phyloP scores from a whole-genome alignment of 1,284 basidiomycete species.

The Sphaerobolus stellatus region DNA sequence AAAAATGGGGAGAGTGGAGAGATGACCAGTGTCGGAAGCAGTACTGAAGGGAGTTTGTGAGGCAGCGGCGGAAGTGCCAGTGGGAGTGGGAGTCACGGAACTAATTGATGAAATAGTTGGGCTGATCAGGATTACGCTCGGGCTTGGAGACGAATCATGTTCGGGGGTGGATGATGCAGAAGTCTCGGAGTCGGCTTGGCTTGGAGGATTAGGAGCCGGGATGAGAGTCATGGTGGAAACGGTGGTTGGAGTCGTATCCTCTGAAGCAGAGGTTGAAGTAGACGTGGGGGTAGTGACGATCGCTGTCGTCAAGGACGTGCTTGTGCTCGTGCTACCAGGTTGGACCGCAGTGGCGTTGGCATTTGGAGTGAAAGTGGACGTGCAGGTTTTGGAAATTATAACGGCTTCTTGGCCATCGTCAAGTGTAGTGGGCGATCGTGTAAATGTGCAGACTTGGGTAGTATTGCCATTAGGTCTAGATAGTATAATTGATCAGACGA shows the following conservation, averaged over 20 bases:
- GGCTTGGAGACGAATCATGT: too few species aligned
- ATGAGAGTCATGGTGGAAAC: slow-evolving; percentile 28
- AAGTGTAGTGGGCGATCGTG: not conserved
- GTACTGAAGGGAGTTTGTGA: slow-evolving; percentile 6
- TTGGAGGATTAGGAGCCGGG: slow-evolving; percentile 46
- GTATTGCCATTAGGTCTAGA: slow-evolving; percentile 4
- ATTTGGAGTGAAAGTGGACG: slow-evolving; percentile 8
- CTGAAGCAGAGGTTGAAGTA: not conserved
- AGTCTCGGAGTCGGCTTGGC: slow-evolving; percentile 52
- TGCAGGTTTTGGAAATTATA: slow-evolving; percentile 3
- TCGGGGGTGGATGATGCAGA: not conserved
- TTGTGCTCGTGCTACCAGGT: not conserved
- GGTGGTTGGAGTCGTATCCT: not conserved
- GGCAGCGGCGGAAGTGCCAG: not conserved
- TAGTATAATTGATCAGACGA: not conserved
- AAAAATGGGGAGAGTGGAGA: slow-evolving; percentile 9
- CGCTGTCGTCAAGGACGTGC: not conserved
- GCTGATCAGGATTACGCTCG: too few species aligned
- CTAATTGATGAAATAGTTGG: not conserved
- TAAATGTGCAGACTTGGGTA: slow-evolving; percentile 2
- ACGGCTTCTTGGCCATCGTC: not conserved
- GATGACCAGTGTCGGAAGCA: slow-evolving; percentile 3
- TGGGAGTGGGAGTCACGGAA: slow-evolving; percentile 5
- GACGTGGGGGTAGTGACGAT: not conserved
- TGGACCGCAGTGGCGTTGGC: slow-evolving; percentile 7